A percentile compares a stretch with the other conserved stretches of the same genome.
Conservation (phyloP, 208 protist species). For the Blechomonas ayalai region DNA sequence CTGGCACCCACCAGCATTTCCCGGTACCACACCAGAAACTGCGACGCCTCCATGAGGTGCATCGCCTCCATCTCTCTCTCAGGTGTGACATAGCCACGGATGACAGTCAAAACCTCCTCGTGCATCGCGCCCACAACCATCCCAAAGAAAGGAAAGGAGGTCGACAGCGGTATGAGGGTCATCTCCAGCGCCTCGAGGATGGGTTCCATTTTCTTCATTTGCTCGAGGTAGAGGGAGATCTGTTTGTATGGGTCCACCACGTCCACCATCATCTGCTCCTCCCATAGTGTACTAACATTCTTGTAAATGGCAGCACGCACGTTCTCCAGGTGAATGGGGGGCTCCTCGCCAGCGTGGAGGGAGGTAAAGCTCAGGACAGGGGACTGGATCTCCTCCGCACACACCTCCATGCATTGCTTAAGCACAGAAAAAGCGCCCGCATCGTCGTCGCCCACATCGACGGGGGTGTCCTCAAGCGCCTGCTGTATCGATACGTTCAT, state of each 20-base stretch:
- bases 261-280: slow-evolving; percentile 81
- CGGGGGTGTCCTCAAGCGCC: slow-evolving; percentile 53
- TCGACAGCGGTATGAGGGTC: slow-evolving; percentile 71
- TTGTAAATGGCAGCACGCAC: slow-evolving; percentile 38
- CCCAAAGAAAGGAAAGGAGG: slow-evolving; percentile 69
- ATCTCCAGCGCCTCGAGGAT: slow-evolving; percentile 77
- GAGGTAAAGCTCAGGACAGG: slow-evolving; percentile 45
- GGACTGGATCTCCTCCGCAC: slow-evolving; percentile 42
- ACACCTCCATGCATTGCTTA: slow-evolving; percentile 71
- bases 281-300: slow-evolving; percentile 59
- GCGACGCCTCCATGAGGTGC: slow-evolving; percentile 63
- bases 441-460: slow-evolving; percentile 9
- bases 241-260: slow-evolving; percentile 65
- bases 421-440: slow-evolving; percentile 50
- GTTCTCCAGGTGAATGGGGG: slow-evolving; percentile 48
- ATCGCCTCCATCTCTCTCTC: slow-evolving; percentile 52
- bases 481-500: slow-evolving; percentile 69
- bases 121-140: slow-evolving; percentile 64
- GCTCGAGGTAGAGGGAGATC: slow-evolving; percentile 66
- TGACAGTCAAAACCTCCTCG: slow-evolving; percentile 61
- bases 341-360: slow-evolving; percentile 42
- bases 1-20: slow-evolving; percentile 55
- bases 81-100: slow-evolving; percentile 53
- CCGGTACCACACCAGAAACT: slow-evolving; percentile 85
- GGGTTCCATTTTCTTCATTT: slow-evolving; percentile 82